These are phyloP conservation scores for Saussurea involucrata DNA, from an alignment of 129 eudicot genomes.

Conservation along the genomic window DNA sequence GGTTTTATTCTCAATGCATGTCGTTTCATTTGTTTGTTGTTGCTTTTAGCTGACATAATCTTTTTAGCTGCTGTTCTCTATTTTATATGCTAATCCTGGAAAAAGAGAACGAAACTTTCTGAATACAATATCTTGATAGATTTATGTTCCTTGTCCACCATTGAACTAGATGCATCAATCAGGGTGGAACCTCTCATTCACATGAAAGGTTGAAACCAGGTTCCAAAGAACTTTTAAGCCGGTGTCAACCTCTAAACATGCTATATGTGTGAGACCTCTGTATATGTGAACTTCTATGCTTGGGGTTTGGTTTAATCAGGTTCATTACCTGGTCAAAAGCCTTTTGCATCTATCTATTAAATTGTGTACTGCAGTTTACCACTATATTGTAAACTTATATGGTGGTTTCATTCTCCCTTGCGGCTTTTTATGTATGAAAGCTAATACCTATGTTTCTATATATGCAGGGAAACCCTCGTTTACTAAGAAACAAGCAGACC, in stretches of 20 bases:
- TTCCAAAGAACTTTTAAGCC: background rate
- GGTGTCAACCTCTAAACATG: slow-evolving; percentile 2
- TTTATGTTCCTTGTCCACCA: slow-evolving; percentile 2
- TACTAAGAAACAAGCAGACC: slow-evolving; percentile 93
- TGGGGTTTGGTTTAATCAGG: background rate
- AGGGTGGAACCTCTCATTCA: background rate
- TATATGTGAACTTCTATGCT: background rate
- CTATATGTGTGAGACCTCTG: background rate
- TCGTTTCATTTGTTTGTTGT: slow-evolving; percentile 17
- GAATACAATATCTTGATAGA: background rate
- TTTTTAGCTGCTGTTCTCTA: background rate
- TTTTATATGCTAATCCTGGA: background rate
- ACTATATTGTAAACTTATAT: background rate
- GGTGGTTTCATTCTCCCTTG: background rate
- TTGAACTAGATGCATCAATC: slow-evolving; percentile 7
- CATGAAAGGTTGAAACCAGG: background rate
- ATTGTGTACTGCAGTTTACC: slow-evolving; percentile 4
- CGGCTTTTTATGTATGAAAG: background rate
- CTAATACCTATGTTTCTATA: slow-evolving; percentile 7
- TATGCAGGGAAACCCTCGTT: slow-evolving; percentile 80
- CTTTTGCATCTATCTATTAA: background rate
- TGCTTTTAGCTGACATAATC: background rate
- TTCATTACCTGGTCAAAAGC: background rate
- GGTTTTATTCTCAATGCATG: slow-evolving; percentile 34
- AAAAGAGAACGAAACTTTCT: background rate